A percentile compares a stretch with the other conserved stretches of the same genome.
phyloP scores from a whole-genome alignment of 129 eudicot genomes.

The Flaveria brownii region DNA sequence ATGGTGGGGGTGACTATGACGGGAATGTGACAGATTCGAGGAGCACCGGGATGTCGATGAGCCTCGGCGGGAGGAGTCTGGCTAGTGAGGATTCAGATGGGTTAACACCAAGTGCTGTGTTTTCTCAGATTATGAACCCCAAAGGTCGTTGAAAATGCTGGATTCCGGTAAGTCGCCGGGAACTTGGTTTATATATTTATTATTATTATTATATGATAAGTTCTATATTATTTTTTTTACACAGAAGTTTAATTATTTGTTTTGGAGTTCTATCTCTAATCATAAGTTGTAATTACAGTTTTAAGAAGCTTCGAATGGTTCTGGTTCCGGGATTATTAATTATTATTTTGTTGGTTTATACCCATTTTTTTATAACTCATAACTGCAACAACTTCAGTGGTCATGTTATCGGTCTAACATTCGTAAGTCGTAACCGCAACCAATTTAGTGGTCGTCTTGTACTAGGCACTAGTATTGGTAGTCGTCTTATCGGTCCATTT shows the following conservation, averaged over 20 bases:
- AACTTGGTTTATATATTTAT: conserved; percentile 10
- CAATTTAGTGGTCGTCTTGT: background rate
- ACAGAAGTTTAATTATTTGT: conserved; percentile 30
- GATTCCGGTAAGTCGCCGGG: conserved; percentile 19
- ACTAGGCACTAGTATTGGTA: no score
- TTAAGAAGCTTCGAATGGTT: background rate
- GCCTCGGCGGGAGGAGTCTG: conserved; percentile 92
- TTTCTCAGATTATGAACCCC: conserved; percentile 96
- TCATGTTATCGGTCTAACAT: background rate
- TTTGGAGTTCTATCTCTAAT: conserved; percentile 14
- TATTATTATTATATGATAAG: conserved; percentile 8
- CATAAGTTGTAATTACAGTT: conserved; percentile 34
- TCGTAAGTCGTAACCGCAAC: background rate
- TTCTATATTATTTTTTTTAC: conserved; percentile 5
- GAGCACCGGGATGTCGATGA: conserved; percentile 82
- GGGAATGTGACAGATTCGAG: conserved; percentile 65
- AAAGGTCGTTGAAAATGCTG: conserved; percentile 58
- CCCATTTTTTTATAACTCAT: no score
- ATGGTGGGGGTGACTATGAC: conserved; percentile 51
- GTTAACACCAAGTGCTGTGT: conserved; percentile 87
- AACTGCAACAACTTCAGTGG: background rate
- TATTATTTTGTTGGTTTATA: background rate
- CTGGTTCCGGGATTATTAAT: conserved; percentile 1
- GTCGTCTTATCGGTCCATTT: no score
- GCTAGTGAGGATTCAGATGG: conserved; percentile 94